Percentiles rank a stretch among this genome's conserved stretches.
Evolutionary conservation across 805 yeast genomes (phyloP).

Genomic region (Candida ascalaphidarum): DNA sequence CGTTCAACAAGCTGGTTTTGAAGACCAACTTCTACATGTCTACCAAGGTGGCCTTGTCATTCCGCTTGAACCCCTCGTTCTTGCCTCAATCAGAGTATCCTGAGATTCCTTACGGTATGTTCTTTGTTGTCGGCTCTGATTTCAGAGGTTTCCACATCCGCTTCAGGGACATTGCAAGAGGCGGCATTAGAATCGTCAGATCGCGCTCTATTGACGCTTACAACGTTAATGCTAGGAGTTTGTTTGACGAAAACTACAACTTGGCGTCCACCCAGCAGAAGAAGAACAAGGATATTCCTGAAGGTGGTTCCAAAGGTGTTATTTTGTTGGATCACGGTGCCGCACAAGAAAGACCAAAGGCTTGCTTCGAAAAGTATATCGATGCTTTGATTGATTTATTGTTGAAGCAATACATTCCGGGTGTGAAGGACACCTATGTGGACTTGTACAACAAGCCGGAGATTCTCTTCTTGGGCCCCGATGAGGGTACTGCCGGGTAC

Average conservation of each 20-base stretch:
- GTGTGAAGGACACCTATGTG: conserved; percentile 74
- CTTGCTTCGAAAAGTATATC: conserved; percentile 86
- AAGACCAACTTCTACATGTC: conserved; percentile 93
- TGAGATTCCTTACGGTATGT: conserved; percentile 89
- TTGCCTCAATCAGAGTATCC: conserved; percentile 85
- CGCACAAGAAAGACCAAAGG: conserved; percentile 71
- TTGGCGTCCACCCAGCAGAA: conserved; percentile 94
- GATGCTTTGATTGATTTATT: conserved; percentile 85
- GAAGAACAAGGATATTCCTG: conserved; percentile 96
- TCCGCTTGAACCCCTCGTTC: conserved; percentile 81
- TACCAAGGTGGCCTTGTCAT: conserved; percentile 90
- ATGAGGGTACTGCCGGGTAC: conserved; percentile 93
- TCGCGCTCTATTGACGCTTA: conserved; percentile 82
- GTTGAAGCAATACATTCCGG: conserved; percentile 61
- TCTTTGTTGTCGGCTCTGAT: conserved; percentile 91
- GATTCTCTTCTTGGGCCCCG: conserved; percentile 97
- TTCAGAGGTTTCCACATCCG: conserved; percentile 96
- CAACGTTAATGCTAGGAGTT: conserved; percentile 71
- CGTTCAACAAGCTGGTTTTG: conserved; percentile 78
- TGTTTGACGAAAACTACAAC: conserved; percentile 94
- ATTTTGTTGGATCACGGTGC: conserved; percentile 72
- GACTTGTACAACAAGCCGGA: conserved; percentile 81
- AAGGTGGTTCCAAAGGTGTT: conserved; percentile 98
- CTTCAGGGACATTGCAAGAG: conserved; percentile 95
- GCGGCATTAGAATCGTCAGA: conserved; percentile 93